These are phyloP conservation scores for Fusarium chlamydosporum DNA, from an alignment of 2,329 filamentous ascomycete genomes.

Conservation along the genomic window DNA sequence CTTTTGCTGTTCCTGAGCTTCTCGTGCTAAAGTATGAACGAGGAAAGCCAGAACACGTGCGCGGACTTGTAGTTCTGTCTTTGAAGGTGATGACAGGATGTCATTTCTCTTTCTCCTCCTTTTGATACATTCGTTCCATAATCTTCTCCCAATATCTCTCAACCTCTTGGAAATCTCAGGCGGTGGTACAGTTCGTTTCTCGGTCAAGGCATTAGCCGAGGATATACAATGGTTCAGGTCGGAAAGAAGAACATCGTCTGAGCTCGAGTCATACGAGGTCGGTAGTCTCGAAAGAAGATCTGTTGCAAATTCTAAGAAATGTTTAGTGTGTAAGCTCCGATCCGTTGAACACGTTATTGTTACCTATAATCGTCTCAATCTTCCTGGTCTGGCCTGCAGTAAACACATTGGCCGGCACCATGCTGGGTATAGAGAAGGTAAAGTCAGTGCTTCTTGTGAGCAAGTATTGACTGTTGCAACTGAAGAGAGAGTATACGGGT, in stretches of 20 bases:
- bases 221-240: conserved; percentile 52
- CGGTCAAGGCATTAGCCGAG: conserved; percentile 35
- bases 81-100: conserved; percentile 40
- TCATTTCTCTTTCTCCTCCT: conserved; percentile 55
- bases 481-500: not conserved
- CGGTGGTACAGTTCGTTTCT: conserved; percentile 10
- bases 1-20: conserved; percentile 47
- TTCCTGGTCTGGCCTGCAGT: conserved; percentile 44
- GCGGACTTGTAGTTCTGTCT: conserved; percentile 55
- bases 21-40: conserved; percentile 72
- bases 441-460: not conserved
- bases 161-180: conserved; percentile 58
- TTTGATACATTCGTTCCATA: conserved; percentile 78
- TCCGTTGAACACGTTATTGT: not conserved
- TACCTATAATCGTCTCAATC: conserved; percentile 47
- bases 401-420: conserved; percentile 42
- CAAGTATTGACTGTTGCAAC: not conserved
- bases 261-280: conserved; percentile 51
- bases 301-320: conserved; percentile 49
- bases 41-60: conserved; percentile 73
- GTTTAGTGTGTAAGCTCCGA: not conserved
- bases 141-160: conserved; percentile 67
- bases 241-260: conserved; percentile 58
- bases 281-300: conserved; percentile 49
- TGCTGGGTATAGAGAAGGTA: conserved; percentile 18